These are phyloP conservation scores for Candida ipomoeae DNA, from an alignment of 805 yeast species.

Conservation along the genomic window DNA sequence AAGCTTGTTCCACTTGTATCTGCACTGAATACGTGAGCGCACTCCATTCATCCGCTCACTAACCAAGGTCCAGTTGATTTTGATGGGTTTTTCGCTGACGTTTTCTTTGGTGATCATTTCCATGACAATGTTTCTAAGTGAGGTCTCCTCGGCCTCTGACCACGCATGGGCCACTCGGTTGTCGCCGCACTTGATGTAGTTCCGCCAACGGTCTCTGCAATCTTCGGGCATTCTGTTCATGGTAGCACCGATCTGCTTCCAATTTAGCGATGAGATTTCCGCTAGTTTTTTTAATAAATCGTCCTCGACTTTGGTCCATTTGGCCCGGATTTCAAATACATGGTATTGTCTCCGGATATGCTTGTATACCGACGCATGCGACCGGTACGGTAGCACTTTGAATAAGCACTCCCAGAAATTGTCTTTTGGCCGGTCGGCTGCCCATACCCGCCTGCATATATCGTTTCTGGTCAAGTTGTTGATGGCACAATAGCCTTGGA, in stretches of 20 bases:
- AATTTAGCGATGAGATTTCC: constrained; percentile 68
- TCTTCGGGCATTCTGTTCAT: constrained; percentile 97
- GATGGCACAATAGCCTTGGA: constrained; percentile 62
- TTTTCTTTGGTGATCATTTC: constrained; percentile 37
- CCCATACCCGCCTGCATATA: constrained; percentile 83
- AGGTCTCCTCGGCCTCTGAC: constrained; percentile 68
- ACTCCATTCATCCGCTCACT: constrained; percentile 86
- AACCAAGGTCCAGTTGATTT: constrained; percentile 87
- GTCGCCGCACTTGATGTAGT: constrained; percentile 87
- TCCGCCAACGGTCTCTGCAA: constrained; percentile 95
- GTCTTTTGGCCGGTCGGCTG: constrained; percentile 78
- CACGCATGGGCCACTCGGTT: constrained; percentile 75
- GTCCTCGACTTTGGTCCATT: constrained; percentile 86
- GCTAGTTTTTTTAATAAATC: constrained; percentile 58
- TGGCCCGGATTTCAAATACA: constrained; percentile 81
- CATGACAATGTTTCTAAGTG: constrained; percentile 51
- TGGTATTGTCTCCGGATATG: constrained; percentile 90
- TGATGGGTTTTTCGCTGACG: constrained; percentile 25
- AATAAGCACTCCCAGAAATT: constrained; percentile 85
- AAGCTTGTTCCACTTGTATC: constrained; percentile 91
- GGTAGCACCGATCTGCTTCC: constrained; percentile 78
- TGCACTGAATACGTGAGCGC: constrained; percentile 88
- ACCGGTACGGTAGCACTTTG: constrained; percentile 74
- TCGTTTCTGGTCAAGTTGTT: constrained; percentile 60
- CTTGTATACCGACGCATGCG: constrained; percentile 86